A percentile compares a stretch with the other conserved stretches of the same genome.
Conservation (phyloP, 78 protist genomes). For the Reticulomyxa filosa region DNA sequence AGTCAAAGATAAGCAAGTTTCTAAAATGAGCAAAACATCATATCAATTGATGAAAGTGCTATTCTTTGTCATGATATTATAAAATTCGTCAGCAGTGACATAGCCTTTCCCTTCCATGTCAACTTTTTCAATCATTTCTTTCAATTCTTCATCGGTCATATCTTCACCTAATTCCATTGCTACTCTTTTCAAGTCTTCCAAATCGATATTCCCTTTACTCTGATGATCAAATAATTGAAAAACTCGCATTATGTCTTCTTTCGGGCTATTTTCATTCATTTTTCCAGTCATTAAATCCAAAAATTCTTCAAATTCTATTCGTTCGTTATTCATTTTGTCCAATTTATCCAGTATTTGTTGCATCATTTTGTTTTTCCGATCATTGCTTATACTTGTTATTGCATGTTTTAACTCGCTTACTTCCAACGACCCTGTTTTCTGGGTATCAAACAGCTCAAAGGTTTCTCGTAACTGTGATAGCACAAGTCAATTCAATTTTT, state of each 20-base stretch:
- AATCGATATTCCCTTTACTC: conserved; percentile 43
- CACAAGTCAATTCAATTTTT: too few species aligned
- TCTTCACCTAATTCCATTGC: conserved; percentile 78
- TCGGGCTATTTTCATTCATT: conserved; percentile 45
- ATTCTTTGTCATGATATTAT: conserved; percentile 58
- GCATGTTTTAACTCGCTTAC: too few species aligned
- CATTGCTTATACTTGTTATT: too few species aligned
- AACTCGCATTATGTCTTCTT: conserved; percentile 64
- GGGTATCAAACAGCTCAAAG: too few species aligned
- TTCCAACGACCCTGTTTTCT: too few species aligned
- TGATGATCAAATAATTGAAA: conserved; percentile 67
- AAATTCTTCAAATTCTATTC: conserved; percentile 61
- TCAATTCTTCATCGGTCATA: conserved; percentile 61
- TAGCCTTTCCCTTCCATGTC: conserved; percentile 67
- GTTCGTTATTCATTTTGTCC: too few species aligned
- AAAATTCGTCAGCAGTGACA: conserved; percentile 52
- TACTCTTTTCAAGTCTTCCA: conserved; percentile 60
- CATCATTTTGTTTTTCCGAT: too few species aligned
- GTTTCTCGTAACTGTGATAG: too few species aligned
- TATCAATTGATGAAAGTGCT: too few species aligned
- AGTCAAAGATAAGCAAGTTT: too few species aligned
- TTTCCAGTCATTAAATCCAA: conserved; percentile 64
- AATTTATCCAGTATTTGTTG: too few species aligned
- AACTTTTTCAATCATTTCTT: conserved; percentile 73
- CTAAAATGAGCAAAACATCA: too few species aligned